Evolutionary conservation across 352 stramenopile genomes (phyloP).

Genomic region (Pythium coloratum): DNA sequence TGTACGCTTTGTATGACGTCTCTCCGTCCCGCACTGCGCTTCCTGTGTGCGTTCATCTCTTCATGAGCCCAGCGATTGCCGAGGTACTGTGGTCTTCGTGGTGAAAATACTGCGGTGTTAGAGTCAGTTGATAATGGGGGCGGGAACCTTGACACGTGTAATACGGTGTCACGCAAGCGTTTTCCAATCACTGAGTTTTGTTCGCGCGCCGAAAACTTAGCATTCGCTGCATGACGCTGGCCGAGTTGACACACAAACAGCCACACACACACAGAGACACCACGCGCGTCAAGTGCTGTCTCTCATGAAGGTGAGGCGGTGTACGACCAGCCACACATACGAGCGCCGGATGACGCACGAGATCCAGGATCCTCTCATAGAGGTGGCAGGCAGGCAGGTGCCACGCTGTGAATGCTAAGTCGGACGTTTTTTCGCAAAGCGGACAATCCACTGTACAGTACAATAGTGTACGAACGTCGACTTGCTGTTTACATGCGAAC

Average conservation of each 20-base stretch:
- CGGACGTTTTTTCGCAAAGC: neutral
- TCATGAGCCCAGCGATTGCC: too few relatives aligned
- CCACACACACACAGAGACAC: neutral
- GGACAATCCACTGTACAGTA: neutral
- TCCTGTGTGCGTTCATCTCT: too few relatives aligned
- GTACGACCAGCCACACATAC: too few relatives aligned
- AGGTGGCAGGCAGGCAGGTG: neutral
- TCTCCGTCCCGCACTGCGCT: too few relatives aligned
- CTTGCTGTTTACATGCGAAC: neutral
- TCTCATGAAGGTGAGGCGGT: too few relatives aligned
- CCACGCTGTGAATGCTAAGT: slow-evolving; percentile 8
- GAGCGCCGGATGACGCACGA: neutral
- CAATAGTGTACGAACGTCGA: neutral
- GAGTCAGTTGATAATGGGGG: neutral
- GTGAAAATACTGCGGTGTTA: neutral
- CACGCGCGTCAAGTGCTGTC: too few relatives aligned
- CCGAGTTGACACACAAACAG: neutral
- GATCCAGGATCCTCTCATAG: neutral
- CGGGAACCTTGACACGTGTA: neutral
- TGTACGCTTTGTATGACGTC: neutral
- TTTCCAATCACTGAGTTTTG: slow-evolving; percentile 5
- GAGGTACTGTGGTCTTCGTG: too few relatives aligned
- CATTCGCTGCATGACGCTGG: neutral
- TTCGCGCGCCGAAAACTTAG: slow-evolving; percentile 7
- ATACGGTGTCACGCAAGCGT: neutral